Evolutionary conservation across 257 asterid genomes (phyloP).

Genomic region (Primulina huaijiensis): DNA sequence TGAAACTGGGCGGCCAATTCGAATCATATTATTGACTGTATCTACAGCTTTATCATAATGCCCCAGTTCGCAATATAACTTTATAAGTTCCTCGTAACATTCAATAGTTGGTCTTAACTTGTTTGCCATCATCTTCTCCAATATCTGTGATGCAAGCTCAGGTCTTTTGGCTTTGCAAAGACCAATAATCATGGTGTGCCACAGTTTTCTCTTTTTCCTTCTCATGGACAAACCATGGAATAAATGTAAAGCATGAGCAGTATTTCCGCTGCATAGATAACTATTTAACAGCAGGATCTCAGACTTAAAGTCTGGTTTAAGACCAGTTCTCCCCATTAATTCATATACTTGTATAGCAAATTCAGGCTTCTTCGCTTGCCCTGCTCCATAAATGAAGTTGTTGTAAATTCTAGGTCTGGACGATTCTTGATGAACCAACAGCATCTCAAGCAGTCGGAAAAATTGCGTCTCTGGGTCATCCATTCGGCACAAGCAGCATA

Average conservation of each 20-base stretch:
- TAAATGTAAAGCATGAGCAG: constrained; percentile 42
- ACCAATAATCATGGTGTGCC: constrained; percentile 56
- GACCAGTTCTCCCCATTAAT: constrained; percentile 48
- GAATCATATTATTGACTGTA: constrained; percentile 57
- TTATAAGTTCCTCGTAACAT: constrained; percentile 81
- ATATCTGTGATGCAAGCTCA: constrained; percentile 41
- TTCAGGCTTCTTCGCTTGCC: constrained; percentile 60
- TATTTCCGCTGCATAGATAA: constrained; percentile 40
- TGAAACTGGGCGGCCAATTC: constrained; percentile 55
- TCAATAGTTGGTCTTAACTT: constrained; percentile 48
- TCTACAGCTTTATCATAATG: constrained; percentile 45
- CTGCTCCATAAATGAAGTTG: constrained; percentile 80
- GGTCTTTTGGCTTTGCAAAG: constrained; percentile 53
- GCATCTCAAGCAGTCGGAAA: constrained; percentile 59
- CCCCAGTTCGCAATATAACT: constrained; percentile 40
- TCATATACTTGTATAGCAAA: constrained; percentile 55
- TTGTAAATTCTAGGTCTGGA: constrained; percentile 31
- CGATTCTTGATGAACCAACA: constrained; percentile 35
- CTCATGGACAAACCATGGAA: constrained; percentile 38
- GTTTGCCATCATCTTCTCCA: constrained; percentile 45
- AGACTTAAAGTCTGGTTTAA: constrained; percentile 35
- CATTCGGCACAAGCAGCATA: constrained; percentile 49
- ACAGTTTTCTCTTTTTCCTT: constrained; percentile 38
- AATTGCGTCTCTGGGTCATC: constrained; percentile 50
- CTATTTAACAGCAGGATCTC: constrained; percentile 52